A percentile compares a stretch with the other conserved stretches of the same genome.
These are phyloP conservation scores for Serendipita sp. DNA, from an alignment of 768 basidiomycete species.

Conservation along the genomic window DNA sequence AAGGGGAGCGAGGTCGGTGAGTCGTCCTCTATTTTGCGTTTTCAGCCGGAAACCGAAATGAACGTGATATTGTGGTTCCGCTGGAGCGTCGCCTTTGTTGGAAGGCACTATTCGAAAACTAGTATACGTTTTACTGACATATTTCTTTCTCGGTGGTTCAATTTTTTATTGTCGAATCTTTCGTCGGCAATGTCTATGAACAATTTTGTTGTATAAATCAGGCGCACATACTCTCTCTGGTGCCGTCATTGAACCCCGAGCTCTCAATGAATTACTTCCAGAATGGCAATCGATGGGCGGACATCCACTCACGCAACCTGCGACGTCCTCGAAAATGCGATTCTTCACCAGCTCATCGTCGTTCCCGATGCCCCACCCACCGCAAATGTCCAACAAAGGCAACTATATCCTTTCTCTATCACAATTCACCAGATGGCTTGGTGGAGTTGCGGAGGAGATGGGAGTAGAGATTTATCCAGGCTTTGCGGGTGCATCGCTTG, in stretches of 20 bases:
- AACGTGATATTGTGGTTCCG: background rate
- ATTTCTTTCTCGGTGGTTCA: background rate
- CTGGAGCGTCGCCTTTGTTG: background rate
- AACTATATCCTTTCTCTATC: slow-evolving; percentile 90
- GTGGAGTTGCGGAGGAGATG: slow-evolving; percentile 60
- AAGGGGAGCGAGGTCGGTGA: slow-evolving; percentile 85
- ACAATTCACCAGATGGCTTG: slow-evolving; percentile 79
- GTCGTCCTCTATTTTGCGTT: slow-evolving; percentile 18
- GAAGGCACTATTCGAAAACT: background rate
- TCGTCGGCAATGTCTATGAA: too few relatives aligned
- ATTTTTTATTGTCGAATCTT: background rate
- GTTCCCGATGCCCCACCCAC: slow-evolving; percentile 84
- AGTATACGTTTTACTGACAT: background rate
- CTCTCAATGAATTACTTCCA: slow-evolving; percentile 80
- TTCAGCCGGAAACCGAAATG: background rate
- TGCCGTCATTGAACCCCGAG: slow-evolving; percentile 84
- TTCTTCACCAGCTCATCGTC: slow-evolving; percentile 55
- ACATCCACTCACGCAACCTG: slow-evolving; percentile 70
- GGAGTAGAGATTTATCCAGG: slow-evolving; percentile 96
- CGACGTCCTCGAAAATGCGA: slow-evolving; percentile 68
- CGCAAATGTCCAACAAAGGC: slow-evolving; percentile 89
- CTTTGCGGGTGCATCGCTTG: slow-evolving; percentile 77
- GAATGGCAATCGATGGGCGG: slow-evolving; percentile 51
- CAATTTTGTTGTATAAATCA: slow-evolving; percentile 17
- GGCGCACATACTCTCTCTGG: slow-evolving; percentile 93